Percentiles rank a stretch among this genome's conserved stretches.
Conservation (phyloP, 495 filamentous ascomycete species). For the Penicillium malachiteum region DNA sequence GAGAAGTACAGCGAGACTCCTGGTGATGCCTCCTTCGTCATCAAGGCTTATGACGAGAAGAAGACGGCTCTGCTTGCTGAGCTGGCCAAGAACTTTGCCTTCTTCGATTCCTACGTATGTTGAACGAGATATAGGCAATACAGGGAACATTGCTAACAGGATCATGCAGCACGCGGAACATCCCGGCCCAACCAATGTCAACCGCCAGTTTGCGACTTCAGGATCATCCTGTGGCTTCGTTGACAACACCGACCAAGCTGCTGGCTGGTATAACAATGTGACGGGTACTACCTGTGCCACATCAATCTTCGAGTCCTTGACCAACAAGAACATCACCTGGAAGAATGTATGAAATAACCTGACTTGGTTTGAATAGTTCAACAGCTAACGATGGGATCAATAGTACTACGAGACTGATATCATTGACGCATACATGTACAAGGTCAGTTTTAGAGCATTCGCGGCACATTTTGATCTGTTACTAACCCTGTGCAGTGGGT, state of each 20-base stretch:
- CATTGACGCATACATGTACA: conserved; percentile 40
- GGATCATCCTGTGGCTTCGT: conserved; percentile 36
- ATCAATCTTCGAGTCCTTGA: conserved; percentile 36
- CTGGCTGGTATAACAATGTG: conserved; percentile 36
- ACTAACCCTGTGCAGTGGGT: conserved; percentile 28
- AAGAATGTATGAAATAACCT: conserved; percentile 28
- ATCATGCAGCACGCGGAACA: conserved; percentile 34
- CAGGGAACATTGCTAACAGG: conserved; percentile 6
- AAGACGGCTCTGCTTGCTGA: conserved; percentile 36
- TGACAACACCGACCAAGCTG: conserved; percentile 31
- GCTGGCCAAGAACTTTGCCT: conserved; percentile 40
- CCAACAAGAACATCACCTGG: conserved; percentile 35
- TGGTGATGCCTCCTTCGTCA: conserved; percentile 38
- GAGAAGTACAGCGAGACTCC: conserved; percentile 41
- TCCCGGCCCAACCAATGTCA: conserved; percentile 40
- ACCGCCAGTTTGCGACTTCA: conserved; percentile 41
- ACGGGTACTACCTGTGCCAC: conserved; percentile 38
- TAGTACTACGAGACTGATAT: conserved; percentile 47
- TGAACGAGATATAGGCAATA: not conserved
- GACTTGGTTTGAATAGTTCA: not conserved
- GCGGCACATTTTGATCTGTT: not conserved
- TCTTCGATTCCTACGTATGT: conserved; percentile 42
- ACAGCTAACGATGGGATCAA: not conserved
- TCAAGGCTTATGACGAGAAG: conserved; percentile 41
- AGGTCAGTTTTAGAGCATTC: conserved; percentile 16